These are phyloP conservation scores for Tuber brumale DNA, from an alignment of 495 filamentous ascomycete species.

Conservation along the genomic window DNA sequence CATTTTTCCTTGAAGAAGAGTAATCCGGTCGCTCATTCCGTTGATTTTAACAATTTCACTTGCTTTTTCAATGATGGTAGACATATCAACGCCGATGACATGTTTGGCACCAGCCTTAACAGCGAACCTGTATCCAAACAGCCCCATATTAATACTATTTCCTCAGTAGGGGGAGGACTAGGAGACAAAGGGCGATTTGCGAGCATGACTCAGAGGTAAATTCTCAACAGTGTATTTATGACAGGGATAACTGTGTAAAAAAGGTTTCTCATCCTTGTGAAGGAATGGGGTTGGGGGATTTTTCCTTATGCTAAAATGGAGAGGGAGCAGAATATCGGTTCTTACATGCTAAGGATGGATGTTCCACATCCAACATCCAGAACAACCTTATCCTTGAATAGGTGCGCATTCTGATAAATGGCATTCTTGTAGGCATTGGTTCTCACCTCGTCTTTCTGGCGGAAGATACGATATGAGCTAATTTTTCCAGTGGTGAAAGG, in stretches of 20 bases:
- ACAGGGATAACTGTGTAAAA: constrained; percentile 43
- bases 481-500: constrained; percentile 2
- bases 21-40: constrained; percentile 75
- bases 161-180: background rate
- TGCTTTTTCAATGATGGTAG: constrained; percentile 92
- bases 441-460: constrained; percentile 75
- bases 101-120: constrained; percentile 86
- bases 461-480: constrained; percentile 29
- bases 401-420: constrained; percentile 88
- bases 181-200: constrained; percentile 1
- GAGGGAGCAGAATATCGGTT: constrained; percentile 14
- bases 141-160: constrained; percentile 16
- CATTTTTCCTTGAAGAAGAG: constrained; percentile 88
- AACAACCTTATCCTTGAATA: constrained; percentile 96
- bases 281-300: background rate
- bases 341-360: constrained; percentile 76
- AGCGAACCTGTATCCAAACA: constrained; percentile 67
- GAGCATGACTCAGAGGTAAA: constrained; percentile 33
- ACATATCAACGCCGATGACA: constrained; percentile 95
- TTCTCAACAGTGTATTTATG: constrained; percentile 38
- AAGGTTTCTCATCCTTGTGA: constrained; percentile 28
- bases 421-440: constrained; percentile 93
- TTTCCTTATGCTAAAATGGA: constrained; percentile 1
- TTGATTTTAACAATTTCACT: constrained; percentile 83
- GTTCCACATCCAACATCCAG: constrained; percentile 98